phyloP scores from a whole-genome alignment of 2,329 filamentous ascomycete species.

The Hymenoscyphus salicellus region DNA sequence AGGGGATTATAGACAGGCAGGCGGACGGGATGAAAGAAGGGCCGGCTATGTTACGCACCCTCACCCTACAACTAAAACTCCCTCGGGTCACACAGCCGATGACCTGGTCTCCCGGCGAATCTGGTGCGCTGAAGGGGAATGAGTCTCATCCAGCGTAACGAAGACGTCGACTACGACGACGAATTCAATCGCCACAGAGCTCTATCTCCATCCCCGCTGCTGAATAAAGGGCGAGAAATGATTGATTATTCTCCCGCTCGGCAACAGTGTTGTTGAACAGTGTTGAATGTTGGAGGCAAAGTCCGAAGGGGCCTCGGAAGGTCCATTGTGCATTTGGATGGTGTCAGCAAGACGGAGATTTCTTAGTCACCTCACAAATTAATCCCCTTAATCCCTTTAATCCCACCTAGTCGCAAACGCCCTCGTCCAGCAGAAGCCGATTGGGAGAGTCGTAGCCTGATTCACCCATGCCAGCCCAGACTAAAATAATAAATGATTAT shows the following conservation, averaged over 20 bases:
- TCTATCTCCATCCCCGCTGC: too few relatives aligned
- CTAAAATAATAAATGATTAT: background rate
- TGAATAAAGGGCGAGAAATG: too few relatives aligned
- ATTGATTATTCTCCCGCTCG: background rate
- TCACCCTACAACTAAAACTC: background rate
- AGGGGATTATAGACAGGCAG: background rate
- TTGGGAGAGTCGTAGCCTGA: background rate
- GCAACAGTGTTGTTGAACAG: background rate
- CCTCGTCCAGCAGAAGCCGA: background rate
- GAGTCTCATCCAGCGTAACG: too few relatives aligned
- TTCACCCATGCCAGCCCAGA: background rate
- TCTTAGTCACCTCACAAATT: too few relatives aligned
- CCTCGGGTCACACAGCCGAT: too few relatives aligned
- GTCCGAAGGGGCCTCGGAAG: background rate
- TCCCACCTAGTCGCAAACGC: too few relatives aligned
- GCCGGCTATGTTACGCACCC: background rate
- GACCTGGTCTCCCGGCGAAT: too few relatives aligned
- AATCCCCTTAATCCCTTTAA: too few relatives aligned
- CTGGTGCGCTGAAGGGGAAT: too few relatives aligned
- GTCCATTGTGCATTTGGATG: too few relatives aligned
- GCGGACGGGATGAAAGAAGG: background rate
- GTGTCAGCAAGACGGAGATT: background rate
- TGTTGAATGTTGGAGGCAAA: background rate
- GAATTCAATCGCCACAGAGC: too few relatives aligned
- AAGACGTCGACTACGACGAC: too few relatives aligned